phyloP scores from a whole-genome alignment of 176 grass and related monocot species.

The Ensete glaucum region DNA sequence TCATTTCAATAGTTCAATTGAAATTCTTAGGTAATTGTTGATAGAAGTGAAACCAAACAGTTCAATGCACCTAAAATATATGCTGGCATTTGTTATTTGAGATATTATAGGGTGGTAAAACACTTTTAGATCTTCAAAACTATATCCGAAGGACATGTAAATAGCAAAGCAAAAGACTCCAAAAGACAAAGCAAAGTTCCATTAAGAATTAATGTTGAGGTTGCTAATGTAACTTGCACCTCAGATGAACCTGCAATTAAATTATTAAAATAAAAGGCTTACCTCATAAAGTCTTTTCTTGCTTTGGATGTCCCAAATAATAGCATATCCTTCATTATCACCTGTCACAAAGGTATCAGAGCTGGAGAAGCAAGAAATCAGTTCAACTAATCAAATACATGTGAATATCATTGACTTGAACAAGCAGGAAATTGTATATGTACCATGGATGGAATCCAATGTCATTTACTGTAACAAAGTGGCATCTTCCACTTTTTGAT shows the following conservation, averaged over 20 bases:
- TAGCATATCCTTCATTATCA: conserved; percentile 54
- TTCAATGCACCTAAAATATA: too few species aligned
- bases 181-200: neutral
- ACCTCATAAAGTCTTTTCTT: conserved; percentile 68
- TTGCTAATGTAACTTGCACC: neutral
- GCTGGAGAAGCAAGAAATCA: conserved; percentile 27
- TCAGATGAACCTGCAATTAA: neutral
- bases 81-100: too few species aligned
- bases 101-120: too few species aligned
- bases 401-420: neutral
- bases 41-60: too few species aligned
- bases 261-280: neutral
- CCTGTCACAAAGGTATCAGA: conserved; percentile 52
- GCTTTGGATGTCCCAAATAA: conserved; percentile 42
- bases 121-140: too few species aligned
- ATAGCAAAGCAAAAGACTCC: too few species aligned
- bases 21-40: too few species aligned
- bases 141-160: too few species aligned
- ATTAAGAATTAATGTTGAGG: neutral
- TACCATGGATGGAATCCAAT: conserved; percentile 49
- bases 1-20: too few species aligned
- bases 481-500: conserved; percentile 42
- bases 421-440: conserved; percentile 21
- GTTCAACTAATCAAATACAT: neutral
- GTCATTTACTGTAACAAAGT: conserved; percentile 48